These are phyloP conservation scores for Chlorociboria aeruginascens DNA, from an alignment of 495 filamentous ascomycete genomes.

Conservation along the genomic window DNA sequence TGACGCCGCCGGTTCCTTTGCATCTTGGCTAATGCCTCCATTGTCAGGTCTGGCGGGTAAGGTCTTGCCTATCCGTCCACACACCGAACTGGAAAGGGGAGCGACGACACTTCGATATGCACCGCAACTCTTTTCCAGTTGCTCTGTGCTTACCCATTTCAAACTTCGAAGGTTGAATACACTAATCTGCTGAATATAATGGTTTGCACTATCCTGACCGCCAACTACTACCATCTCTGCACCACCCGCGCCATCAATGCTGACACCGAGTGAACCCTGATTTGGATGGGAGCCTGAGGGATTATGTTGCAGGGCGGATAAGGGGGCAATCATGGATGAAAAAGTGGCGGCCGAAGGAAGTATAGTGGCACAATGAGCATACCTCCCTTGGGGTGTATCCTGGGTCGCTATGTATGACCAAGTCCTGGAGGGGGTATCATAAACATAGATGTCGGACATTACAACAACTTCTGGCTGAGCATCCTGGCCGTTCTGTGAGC, in stretches of 20 bases:
- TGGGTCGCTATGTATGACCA: conserved; percentile 73
- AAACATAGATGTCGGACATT: conserved; percentile 97
- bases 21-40: conserved; percentile 30
- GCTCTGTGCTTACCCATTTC: conserved; percentile 83
- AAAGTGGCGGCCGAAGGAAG: conserved; percentile 79
- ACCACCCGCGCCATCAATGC: conserved; percentile 79
- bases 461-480: conserved; percentile 82
- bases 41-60: conserved; percentile 14
- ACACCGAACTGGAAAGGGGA: conserved; percentile 52
- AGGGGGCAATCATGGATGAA: conserved; percentile 65
- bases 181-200: conserved; percentile 97
- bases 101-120: conserved; percentile 93
- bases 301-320: conserved; percentile 82
- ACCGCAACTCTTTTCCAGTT: conserved; percentile 80
- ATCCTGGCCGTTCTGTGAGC: conserved; percentile 41
- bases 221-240: conserved; percentile 97
- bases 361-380: conserved; percentile 93
- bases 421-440: conserved; percentile 69
- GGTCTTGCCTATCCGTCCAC: conserved; percentile 57
- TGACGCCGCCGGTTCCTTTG: conserved; percentile 53
- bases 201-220: conserved; percentile 92
- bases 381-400: conserved; percentile 84
- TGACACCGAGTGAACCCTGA: conserved; percentile 73
- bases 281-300: conserved; percentile 67
- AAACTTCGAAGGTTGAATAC: conserved; percentile 95